phyloP scores from a whole-genome alignment of 2,329 filamentous ascomycete genomes.

The Grosmannia huntii region DNA sequence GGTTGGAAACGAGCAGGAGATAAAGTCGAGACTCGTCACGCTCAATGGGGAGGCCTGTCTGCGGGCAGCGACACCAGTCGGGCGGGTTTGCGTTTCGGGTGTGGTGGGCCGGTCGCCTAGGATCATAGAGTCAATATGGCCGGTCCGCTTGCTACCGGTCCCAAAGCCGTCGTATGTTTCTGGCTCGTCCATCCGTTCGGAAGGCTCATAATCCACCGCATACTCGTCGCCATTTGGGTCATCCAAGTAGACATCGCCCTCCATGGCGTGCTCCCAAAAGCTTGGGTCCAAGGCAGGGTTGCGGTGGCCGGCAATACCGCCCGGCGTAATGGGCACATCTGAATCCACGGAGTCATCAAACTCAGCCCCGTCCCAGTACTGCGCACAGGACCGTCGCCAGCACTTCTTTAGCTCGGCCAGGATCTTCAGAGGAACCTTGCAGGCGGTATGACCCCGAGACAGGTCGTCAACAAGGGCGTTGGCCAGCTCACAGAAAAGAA shows the following conservation, averaged over 20 bases:
- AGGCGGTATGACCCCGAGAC: slow-evolving; percentile 27
- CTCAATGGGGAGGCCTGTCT: slow-evolving; percentile 40
- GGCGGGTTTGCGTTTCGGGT: slow-evolving; percentile 23
- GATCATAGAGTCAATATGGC: slow-evolving; percentile 34
- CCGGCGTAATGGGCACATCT: slow-evolving; percentile 59
- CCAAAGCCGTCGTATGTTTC: slow-evolving; percentile 9
- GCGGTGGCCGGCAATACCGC: slow-evolving; percentile 54
- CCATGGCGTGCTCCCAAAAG: slow-evolving; percentile 31
- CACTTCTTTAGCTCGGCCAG: slow-evolving; percentile 91
- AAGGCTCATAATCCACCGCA: neutral
- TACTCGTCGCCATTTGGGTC: neutral
- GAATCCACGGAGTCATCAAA: slow-evolving; percentile 48
- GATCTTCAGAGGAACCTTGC: slow-evolving; percentile 62
- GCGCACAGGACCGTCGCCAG: slow-evolving; percentile 80
- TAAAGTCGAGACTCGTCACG: slow-evolving; percentile 44
- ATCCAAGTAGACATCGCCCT: neutral
- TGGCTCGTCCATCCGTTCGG: neutral
- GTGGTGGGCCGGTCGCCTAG: slow-evolving; percentile 33
- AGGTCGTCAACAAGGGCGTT: slow-evolving; percentile 54
- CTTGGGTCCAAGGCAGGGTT: slow-evolving; percentile 41
- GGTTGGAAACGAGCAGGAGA: slow-evolving; percentile 51
- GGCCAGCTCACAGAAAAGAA: slow-evolving; percentile 67
- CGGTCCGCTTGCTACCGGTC: slow-evolving; percentile 31
- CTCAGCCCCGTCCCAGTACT: slow-evolving; percentile 74
- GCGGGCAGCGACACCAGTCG: slow-evolving; percentile 18